Conservation (phyloP, 1,284 basidiomycete genomes). For the Puccinia horiana region DNA sequence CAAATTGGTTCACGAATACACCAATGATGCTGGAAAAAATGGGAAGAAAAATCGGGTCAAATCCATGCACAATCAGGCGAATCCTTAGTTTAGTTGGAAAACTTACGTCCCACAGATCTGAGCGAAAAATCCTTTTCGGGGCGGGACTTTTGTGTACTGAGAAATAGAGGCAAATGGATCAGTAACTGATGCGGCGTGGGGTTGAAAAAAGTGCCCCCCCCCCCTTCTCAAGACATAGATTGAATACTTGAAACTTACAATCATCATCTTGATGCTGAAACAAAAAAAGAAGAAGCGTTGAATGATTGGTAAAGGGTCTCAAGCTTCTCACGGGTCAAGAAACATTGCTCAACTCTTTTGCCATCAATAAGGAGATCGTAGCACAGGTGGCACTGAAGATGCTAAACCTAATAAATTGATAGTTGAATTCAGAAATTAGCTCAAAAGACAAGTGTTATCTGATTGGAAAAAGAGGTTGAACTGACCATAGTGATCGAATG, state of each 20-base stretch:
- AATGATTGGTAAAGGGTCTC: neutral
- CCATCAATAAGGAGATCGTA: constrained; percentile 43
- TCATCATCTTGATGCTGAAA: constrained; percentile 47
- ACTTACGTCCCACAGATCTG: constrained; percentile 47
- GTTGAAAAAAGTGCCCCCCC: neutral
- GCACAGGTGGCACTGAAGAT: constrained; percentile 47
- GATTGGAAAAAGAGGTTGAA: neutral
- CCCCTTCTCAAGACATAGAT: too few species aligned
- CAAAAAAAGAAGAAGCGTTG: neutral
- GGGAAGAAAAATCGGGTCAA: neutral
- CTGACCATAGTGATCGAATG: constrained; percentile 47
- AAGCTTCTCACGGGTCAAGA: neutral
- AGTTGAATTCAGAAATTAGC: neutral
- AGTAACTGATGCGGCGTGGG: neutral
- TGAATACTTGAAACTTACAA: constrained; percentile 24
- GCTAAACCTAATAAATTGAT: constrained; percentile 44
- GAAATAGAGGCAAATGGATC: neutral
- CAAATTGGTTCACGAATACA: constrained; percentile 47
- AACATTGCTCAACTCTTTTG: constrained; percentile 43
- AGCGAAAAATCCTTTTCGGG: constrained; percentile 43
- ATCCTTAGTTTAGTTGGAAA: neutral
- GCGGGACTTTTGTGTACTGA: constrained; percentile 50
- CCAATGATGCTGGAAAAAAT: constrained; percentile 10
- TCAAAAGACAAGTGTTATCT: neutral
- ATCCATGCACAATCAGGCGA: neutral